Evolutionary conservation across 2,329 filamentous ascomycete species (phyloP).

Genomic region (Pseudopithomyces maydicus): DNA sequence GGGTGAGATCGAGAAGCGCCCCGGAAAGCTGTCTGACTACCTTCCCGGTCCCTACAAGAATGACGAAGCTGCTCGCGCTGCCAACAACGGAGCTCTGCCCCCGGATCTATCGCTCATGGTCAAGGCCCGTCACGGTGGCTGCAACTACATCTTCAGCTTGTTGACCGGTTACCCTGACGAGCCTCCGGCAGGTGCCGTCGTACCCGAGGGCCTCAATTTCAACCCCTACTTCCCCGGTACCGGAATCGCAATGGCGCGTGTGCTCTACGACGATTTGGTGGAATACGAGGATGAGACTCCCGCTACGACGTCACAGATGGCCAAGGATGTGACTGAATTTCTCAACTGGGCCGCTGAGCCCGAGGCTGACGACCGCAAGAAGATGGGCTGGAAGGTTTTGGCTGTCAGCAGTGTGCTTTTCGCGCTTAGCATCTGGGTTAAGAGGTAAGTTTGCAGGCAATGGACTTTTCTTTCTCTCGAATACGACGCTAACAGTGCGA

Average conservation of each 20-base stretch:
- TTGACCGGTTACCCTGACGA: slow-evolving; percentile 98
- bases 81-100: slow-evolving; percentile 97
- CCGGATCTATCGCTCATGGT: slow-evolving; percentile 97
- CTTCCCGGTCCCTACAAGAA: slow-evolving; percentile 96
- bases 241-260: slow-evolving; percentile 98
- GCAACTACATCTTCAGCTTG: slow-evolving; percentile 97
- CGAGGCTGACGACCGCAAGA: slow-evolving; percentile 99
- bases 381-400: slow-evolving; percentile 98
- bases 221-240: slow-evolving; percentile 99
- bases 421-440: slow-evolving; percentile 92
- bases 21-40: slow-evolving; percentile 98
- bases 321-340: slow-evolving; percentile 98
- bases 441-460: slow-evolving; percentile 64
- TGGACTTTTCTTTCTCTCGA: not conserved
- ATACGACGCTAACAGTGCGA: slow-evolving; percentile 32
- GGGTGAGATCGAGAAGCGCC: slow-evolving; percentile 97
- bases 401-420: slow-evolving; percentile 78
- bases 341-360: slow-evolving; percentile 99
- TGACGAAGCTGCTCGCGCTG: slow-evolving; percentile 95
- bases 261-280: slow-evolving; percentile 94
- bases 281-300: slow-evolving; percentile 98
- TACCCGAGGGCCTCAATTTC: slow-evolving; percentile 95
- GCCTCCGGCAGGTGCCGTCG: slow-evolving; percentile 82
- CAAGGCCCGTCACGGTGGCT: slow-evolving; percentile 97
- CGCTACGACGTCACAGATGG: slow-evolving; percentile 97